phyloP scores from a whole-genome alignment of 176 grass and related monocot species.

The Aegilops longissima region DNA sequence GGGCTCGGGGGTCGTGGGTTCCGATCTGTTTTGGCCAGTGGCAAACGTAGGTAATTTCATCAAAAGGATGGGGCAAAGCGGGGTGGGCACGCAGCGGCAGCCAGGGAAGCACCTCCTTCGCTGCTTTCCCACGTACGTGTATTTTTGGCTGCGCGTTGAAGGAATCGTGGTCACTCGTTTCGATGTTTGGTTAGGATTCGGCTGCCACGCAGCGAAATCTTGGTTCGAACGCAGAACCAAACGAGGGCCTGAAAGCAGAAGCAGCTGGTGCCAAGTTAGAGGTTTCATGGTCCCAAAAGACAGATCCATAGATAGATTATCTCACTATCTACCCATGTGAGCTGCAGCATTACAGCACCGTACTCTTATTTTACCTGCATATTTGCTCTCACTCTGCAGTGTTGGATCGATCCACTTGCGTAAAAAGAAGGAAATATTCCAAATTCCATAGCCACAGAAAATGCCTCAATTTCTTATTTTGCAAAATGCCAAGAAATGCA shows the following conservation, averaged over 20 bases:
- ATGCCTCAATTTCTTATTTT: not conserved
- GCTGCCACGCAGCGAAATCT: too few species aligned
- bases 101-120: too few species aligned
- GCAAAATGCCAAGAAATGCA: not conserved
- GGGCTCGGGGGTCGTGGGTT: too few species aligned
- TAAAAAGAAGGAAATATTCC: conserved; percentile 13
- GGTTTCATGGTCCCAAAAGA: not conserved
- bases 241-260: not conserved
- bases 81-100: too few species aligned
- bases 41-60: too few species aligned
- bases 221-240: too few species aligned
- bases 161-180: too few species aligned
- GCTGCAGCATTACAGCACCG: not conserved
- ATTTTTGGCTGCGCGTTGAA: too few species aligned
- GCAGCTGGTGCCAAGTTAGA: conserved; percentile 7
- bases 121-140: too few species aligned
- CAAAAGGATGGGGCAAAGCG: too few species aligned
- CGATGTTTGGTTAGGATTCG: too few species aligned
- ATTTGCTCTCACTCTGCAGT: not conserved
- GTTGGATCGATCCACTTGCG: not conserved
- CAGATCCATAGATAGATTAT: not conserved
- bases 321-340: not conserved
- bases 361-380: not conserved
- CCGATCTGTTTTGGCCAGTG: too few species aligned
- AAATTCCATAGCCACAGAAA: conserved; percentile 26